Base-by-base conservation (phyloP, 129 eudicot genomes). In the Smallanthus sonchifolius region DNA sequence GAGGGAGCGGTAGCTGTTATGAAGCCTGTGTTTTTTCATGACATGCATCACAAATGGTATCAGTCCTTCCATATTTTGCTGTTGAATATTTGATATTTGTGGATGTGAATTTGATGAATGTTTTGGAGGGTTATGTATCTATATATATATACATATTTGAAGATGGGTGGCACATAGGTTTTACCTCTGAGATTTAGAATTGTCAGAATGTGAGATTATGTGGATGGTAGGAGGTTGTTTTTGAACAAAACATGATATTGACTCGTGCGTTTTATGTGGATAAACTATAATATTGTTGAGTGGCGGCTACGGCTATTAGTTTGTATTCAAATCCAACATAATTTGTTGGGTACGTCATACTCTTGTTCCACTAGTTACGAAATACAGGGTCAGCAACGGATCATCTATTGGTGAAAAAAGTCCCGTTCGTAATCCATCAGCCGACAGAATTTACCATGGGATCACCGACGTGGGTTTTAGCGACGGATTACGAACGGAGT, bases 31-130 rank as follows among this genome's bases (percentile, higher is more conserved):
- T 59, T 75, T 78, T 80, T 66, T 82, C 70, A 85, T 39, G 66
- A 77, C 86, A 37, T 79, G 72, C 62, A 85, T 10, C 45, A 85
- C 69, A 68, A 85, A 71, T 72, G 89, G 86, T 36, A 85, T 78
- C 70, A 85, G 56, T 37, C 89, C 86, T 70, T 84, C 83, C 86
- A 81, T 82, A 56, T 6, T 67, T 51, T 16, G 64, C 9, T 38
- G 60, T 32, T 38, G 1, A 9, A 16, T 38, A 7, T 24, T 4
- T 68, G 45, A 43, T 76, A 60, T 47, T 47, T 62, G 14, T 45
- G 68, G 10, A 77, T 77, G 24, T 43, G 54, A 66, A 24, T 74
- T 45, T 42, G 70, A 59, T 77, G 65, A 20, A 19, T 37, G 48
- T 78, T 61, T 71, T 43, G 19, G 38, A 37, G 32, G 47, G 81